Evolutionary conservation across 108 stramenopile species (phyloP).

Genomic region (Stephanodiscus minutulus): DNA sequence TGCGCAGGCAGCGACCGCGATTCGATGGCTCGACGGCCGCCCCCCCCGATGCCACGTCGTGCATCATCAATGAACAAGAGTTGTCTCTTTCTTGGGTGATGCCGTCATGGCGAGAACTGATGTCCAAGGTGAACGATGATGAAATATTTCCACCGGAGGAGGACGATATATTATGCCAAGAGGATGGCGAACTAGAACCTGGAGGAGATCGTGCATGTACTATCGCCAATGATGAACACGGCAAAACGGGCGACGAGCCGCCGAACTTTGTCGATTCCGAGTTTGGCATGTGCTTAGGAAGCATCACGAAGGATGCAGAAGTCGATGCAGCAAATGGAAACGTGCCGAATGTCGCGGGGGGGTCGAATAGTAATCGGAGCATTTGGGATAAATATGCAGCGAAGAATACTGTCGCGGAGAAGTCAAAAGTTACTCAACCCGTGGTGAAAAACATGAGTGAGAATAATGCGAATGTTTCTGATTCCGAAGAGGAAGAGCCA

Average conservation of each 20-base stretch:
- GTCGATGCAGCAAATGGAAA: neutral
- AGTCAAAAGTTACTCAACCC: neutral
- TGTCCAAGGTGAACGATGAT: conserved; percentile 27
- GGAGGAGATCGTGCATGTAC: neutral
- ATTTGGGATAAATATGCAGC: conserved; percentile 13
- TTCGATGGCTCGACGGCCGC: neutral
- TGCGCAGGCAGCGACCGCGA: conserved; percentile 30
- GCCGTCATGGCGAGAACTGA: conserved; percentile 35
- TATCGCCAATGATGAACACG: neutral
- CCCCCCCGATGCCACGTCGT: neutral
- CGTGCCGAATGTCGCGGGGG: neutral
- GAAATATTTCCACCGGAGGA: conserved; percentile 35
- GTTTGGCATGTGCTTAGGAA: conserved; percentile 17
- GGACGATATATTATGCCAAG: conserved; percentile 1
- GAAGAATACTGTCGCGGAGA: conserved; percentile 9
- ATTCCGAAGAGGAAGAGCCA: conserved; percentile 4
- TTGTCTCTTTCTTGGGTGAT: neutral
- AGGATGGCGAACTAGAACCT: conserved; percentile 1
- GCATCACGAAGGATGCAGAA: neutral
- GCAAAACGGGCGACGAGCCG: conserved; percentile 1
- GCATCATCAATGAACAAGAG: neutral
- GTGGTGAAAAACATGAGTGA: neutral
- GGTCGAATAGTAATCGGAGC: neutral
- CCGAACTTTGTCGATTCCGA: conserved; percentile 2
- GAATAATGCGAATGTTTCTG: neutral